A percentile compares a stretch with the other conserved stretches of the same genome.
Conservation (phyloP, 176 grass and related monocot genomes). For the Hordeum marinum region DNA sequence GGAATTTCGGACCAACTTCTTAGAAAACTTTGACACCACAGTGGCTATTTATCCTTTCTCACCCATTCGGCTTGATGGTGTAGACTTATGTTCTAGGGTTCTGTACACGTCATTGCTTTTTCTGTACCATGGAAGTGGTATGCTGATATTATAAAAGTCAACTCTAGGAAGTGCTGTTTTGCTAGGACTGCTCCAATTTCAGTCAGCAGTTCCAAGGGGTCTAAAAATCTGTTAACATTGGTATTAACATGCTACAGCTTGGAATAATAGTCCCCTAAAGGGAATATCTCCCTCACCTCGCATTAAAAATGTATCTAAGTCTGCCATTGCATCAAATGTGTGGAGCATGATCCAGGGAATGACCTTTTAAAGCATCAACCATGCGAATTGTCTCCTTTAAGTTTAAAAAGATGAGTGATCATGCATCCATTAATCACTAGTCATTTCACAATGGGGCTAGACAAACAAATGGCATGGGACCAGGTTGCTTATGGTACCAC, state of each 20-base stretch:
- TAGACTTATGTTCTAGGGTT: neutral
- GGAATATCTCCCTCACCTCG: neutral
- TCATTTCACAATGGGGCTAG: slow-evolving; percentile 1
- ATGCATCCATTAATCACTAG: neutral
- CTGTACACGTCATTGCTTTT: neutral
- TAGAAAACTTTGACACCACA: neutral
- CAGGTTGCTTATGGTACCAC: neutral
- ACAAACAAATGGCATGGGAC: neutral
- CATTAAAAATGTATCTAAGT: neutral
- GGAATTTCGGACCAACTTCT: neutral
- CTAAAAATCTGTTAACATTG: neutral
- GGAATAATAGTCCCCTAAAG: neutral
- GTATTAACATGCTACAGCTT: neutral
- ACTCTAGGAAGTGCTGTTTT: slow-evolving; percentile 2
- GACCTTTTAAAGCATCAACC: neutral
- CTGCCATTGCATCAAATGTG: neutral
- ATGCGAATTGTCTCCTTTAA: neutral
- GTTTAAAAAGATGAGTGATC: neutral
- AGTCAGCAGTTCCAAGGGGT: neutral
- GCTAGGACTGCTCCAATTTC: neutral
- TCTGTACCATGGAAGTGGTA: neutral
- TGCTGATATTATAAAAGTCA: neutral
- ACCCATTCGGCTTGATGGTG: neutral
- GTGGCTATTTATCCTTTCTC: neutral
- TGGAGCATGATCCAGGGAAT: neutral